Evolutionary conservation across 169 alveolate genomes (phyloP).

Genomic region (Babesia ovata): DNA sequence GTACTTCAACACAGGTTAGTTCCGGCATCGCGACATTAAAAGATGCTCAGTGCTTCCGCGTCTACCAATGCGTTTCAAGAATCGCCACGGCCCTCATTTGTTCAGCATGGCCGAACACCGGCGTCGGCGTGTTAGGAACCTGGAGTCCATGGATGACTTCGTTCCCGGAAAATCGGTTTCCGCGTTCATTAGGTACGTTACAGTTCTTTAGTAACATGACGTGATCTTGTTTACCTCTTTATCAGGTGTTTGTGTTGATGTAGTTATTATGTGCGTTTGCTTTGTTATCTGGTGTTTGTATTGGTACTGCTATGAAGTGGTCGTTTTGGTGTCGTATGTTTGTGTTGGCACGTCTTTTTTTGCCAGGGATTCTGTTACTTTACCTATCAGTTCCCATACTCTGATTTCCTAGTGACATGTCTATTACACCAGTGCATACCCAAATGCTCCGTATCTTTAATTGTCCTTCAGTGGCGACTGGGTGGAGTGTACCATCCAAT

Average conservation of each 20-base stretch:
- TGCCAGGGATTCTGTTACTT: too few relatives aligned
- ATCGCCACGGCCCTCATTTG: conserved; percentile 67
- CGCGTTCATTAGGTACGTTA: conserved; percentile 42
- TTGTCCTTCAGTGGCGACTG: conserved; percentile 72
- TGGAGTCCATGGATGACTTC: conserved; percentile 55
- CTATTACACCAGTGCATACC: too few relatives aligned
- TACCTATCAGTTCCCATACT: background rate
- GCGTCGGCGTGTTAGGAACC: conserved; percentile 46
- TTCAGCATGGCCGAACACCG: conserved; percentile 58
- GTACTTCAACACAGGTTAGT: conserved; percentile 75
- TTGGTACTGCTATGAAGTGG: too few relatives aligned
- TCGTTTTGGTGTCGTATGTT: too few relatives aligned
- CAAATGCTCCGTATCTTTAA: background rate
- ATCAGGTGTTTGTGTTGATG: too few relatives aligned
- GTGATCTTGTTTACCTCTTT: too few relatives aligned
- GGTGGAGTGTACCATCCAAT: conserved; percentile 74
- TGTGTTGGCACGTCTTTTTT: too few relatives aligned
- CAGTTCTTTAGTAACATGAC: background rate
- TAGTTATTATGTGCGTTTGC: too few relatives aligned
- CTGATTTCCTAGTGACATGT: too few relatives aligned
- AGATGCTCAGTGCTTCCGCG: conserved; percentile 73
- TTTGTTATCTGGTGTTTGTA: too few relatives aligned
- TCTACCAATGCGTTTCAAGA: conserved; percentile 75
- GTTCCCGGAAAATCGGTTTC: conserved; percentile 41
- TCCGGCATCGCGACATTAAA: background rate